Conservation (phyloP, 2,329 filamentous ascomycete genomes). For the Fusarium sambucinum region DNA sequence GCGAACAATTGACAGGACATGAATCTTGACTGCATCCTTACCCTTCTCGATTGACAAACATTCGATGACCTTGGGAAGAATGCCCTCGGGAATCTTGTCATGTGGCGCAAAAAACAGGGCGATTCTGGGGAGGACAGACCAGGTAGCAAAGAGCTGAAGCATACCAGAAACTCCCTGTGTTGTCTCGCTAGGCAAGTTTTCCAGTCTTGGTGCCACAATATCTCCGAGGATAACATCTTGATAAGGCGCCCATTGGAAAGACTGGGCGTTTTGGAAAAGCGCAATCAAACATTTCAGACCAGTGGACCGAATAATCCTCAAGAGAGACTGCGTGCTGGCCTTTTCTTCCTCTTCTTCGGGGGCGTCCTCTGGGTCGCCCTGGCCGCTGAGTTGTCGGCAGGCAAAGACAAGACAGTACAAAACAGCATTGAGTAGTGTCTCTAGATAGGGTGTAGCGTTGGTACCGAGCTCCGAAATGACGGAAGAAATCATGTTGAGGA, state of each 20-base stretch:
- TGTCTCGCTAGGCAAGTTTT: slow-evolving; percentile 84
- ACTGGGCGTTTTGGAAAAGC: slow-evolving; percentile 79
- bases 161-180: slow-evolving; percentile 89
- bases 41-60: slow-evolving; percentile 78
- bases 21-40: slow-evolving; percentile 88
- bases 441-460: slow-evolving; percentile 75
- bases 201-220: slow-evolving; percentile 80
- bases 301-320: slow-evolving; percentile 74
- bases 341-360: slow-evolving; percentile 59
- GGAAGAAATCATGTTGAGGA: slow-evolving; percentile 90
- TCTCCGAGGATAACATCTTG: slow-evolving; percentile 78
- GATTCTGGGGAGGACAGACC: slow-evolving; percentile 76
- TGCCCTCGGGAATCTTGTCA: slow-evolving; percentile 62
- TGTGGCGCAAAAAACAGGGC: slow-evolving; percentile 72
- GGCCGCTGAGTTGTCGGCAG: slow-evolving; percentile 68
- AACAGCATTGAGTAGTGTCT: slow-evolving; percentile 78
- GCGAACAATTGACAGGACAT: slow-evolving; percentile 80
- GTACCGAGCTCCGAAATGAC: slow-evolving; percentile 87
- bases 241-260: slow-evolving; percentile 79
- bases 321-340: slow-evolving; percentile 66
- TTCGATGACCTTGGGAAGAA: slow-evolving; percentile 79
- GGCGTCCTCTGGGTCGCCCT: slow-evolving; percentile 51
- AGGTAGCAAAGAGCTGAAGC: slow-evolving; percentile 83
- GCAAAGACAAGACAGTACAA: slow-evolving; percentile 84
- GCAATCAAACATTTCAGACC: slow-evolving; percentile 86